These are phyloP conservation scores for Umbelopsis vinacea DNA, from an alignment of 192 early-diverging fungal species.

Conservation along the genomic window DNA sequence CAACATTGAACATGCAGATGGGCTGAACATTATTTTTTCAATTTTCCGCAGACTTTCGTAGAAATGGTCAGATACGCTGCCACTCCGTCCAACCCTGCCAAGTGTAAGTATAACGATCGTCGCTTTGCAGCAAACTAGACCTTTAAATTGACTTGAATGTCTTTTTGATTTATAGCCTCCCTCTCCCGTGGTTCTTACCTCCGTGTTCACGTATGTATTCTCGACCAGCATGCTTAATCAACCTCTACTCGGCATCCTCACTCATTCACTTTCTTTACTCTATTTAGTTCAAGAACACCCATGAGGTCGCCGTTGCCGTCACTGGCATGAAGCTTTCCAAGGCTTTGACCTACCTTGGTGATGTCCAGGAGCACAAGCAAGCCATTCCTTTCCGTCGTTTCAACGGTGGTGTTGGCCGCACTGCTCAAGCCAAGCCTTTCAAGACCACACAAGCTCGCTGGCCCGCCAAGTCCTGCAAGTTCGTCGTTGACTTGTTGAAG, in stretches of 20 bases:
- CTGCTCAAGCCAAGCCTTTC: slow-evolving; percentile 95
- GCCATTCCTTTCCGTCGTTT: slow-evolving; percentile 97
- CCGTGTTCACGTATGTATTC: slow-evolving; percentile 60
- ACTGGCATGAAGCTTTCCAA: slow-evolving; percentile 90
- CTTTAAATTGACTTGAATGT: neutral
- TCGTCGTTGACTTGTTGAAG: slow-evolving; percentile 91
- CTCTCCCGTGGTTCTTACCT: slow-evolving; percentile 85
- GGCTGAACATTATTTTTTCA: slow-evolving; percentile 27
- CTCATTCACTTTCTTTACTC: neutral
- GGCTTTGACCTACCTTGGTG: slow-evolving; percentile 90
- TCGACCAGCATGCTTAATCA: neutral
- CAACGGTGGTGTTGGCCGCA: slow-evolving; percentile 96
- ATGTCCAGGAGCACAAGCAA: slow-evolving; percentile 97
- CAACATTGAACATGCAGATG: neutral
- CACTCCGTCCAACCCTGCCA: slow-evolving; percentile 79
- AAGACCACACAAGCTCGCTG: slow-evolving; percentile 91
- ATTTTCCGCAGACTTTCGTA: slow-evolving; percentile 39
- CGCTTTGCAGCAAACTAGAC: neutral
- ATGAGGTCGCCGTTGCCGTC: slow-evolving; percentile 93
- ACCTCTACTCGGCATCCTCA: neutral
- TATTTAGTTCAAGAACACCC: slow-evolving; percentile 93
- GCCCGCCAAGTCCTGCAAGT: slow-evolving; percentile 97
- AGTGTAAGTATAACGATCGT: slow-evolving; percentile 57
- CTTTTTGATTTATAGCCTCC: slow-evolving; percentile 51
- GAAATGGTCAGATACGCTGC: slow-evolving; percentile 85